Evolutionary conservation across 1,139 yeast genomes (phyloP).

Genomic region (Magnusiomyces ingens): DNA sequence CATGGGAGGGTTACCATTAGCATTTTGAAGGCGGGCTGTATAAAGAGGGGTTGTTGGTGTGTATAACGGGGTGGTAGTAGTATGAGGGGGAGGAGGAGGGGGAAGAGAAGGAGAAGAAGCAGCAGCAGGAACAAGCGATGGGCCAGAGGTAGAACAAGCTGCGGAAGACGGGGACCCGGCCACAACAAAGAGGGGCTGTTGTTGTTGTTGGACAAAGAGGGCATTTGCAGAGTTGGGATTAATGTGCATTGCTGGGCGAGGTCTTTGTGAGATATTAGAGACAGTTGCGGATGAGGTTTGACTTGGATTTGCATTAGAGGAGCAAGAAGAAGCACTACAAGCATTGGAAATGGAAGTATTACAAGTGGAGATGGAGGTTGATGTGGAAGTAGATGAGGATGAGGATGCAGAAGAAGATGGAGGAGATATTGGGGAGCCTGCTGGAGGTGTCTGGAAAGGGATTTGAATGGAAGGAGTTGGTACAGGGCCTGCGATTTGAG

Average conservation of each 20-base stretch:
- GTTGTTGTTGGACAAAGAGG: slow-evolving; percentile 6
- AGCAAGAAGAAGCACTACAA: background rate
- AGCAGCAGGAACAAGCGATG: background rate
- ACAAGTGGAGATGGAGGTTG: background rate
- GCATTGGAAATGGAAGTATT: background rate
- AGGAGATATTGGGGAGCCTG: background rate
- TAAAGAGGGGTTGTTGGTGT: background rate
- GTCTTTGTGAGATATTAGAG: slow-evolving; percentile 1
- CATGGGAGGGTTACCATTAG: background rate
- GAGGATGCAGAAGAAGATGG: background rate
- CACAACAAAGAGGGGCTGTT: background rate
- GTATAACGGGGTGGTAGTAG: too few species aligned
- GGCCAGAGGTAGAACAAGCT: background rate
- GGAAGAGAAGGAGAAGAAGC: slow-evolving; percentile 2
- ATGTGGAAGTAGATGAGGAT: background rate
- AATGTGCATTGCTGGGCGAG: slow-evolving; percentile 2
- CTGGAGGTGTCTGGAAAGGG: background rate
- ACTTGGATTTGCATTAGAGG: background rate
- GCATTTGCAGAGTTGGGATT: slow-evolving; percentile 5
- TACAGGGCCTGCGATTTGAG: background rate
- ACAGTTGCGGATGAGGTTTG: background rate
- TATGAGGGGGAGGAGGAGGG: background rate
- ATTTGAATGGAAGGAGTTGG: background rate
- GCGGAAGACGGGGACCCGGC: too few species aligned
- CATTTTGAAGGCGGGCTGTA: background rate